Conservation (phyloP, 805 yeast species). For the Yarrowia alimentaria region DNA sequence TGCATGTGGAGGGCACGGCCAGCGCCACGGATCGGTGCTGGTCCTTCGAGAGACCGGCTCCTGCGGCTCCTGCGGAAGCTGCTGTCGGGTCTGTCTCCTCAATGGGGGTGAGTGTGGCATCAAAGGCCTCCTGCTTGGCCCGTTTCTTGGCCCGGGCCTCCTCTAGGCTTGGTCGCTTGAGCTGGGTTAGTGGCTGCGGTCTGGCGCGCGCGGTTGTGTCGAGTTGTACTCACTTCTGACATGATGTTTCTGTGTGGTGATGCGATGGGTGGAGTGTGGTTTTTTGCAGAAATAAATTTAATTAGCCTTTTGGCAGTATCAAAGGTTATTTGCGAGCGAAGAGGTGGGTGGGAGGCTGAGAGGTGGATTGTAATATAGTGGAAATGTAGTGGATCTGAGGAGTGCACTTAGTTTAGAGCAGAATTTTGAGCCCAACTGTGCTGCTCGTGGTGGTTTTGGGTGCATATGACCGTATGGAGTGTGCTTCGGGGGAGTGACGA, state of each 20-base stretch:
- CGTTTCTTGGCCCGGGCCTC: slow-evolving; percentile 17
- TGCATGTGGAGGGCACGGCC: slow-evolving; percentile 61
- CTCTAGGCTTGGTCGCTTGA: slow-evolving; percentile 15
- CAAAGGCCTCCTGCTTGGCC: slow-evolving; percentile 20
- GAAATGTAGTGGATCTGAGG: no score
- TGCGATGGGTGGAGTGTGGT: neutral
- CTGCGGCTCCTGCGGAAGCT: neutral
- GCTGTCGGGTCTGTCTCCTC: slow-evolving; percentile 10
- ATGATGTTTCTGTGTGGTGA: slow-evolving; percentile 4
- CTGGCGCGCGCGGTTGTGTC: no score
- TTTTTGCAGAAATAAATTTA: slow-evolving; percentile 14
- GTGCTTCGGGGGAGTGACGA: no score
- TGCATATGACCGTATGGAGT: no score
- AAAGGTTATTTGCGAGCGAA: no score
- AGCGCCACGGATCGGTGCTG: slow-evolving; percentile 2
- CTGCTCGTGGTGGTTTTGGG: no score
- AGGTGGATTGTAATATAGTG: no score
- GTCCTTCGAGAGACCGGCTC: no score
- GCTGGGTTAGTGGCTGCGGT: slow-evolving; percentile 3
- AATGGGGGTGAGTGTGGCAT: slow-evolving; percentile 15
- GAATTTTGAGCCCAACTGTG: no score
- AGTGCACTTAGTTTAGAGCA: no score
- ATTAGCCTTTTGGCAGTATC: slow-evolving; percentile 1
- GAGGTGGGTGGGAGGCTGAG: neutral
- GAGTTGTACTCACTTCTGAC: slow-evolving; percentile 7